Evolutionary conservation across 176 grass and related monocot species (phyloP).

Genomic region (Carex kokanica): DNA sequence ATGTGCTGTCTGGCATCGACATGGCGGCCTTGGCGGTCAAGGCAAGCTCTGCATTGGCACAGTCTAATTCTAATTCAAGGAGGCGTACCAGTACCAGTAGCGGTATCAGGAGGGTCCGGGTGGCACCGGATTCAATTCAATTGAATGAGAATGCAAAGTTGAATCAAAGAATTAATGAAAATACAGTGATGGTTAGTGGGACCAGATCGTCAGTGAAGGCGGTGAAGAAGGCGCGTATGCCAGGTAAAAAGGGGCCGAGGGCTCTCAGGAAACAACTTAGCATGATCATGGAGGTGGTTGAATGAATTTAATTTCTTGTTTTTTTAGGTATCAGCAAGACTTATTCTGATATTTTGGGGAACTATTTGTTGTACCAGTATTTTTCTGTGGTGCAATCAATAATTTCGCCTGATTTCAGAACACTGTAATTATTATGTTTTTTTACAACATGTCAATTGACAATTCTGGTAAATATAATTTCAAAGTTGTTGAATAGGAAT

Average conservation of each 20-base stretch:
- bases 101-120: constrained; percentile 18
- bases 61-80: neutral
- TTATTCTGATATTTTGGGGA: neutral
- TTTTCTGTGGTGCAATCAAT: neutral
- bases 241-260: neutral
- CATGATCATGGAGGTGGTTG: constrained; percentile 39
- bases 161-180: constrained; percentile 42
- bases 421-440: constrained; percentile 1
- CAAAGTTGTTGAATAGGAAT: no score
- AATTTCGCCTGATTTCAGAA: neutral
- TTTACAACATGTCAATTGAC: neutral
- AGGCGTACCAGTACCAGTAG: neutral
- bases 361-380: neutral
- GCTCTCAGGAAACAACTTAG: constrained; percentile 32
- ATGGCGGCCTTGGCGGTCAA: constrained; percentile 53
- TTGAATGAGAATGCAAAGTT: constrained; percentile 29
- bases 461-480: constrained; percentile 11
- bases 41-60: constrained; percentile 36
- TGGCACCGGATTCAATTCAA: constrained; percentile 23
- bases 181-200: neutral
- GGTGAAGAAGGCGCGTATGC: neutral
- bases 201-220: constrained; percentile 20
- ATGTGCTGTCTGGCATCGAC: constrained; percentile 27
- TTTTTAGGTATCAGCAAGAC: neutral
- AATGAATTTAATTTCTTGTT: neutral